These are phyloP conservation scores for Gyromitra esculenta DNA, from an alignment of 2,329 filamentous ascomycete species.

Conservation along the genomic window DNA sequence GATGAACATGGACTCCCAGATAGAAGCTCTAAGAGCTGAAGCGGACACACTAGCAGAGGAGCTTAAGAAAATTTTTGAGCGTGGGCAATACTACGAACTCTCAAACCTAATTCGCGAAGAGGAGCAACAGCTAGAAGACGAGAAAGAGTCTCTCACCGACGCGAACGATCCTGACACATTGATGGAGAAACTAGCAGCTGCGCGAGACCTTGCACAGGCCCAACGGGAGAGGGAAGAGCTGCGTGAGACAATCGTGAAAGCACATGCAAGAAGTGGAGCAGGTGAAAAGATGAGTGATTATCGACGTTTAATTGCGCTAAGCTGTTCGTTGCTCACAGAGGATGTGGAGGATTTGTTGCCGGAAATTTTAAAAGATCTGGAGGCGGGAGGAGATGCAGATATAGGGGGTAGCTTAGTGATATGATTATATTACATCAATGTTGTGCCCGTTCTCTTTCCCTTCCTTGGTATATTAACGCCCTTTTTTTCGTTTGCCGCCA, in stretches of 20 bases:
- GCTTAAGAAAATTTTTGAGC: conserved; percentile 54
- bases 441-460: conserved; percentile 4
- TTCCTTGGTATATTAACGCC: neutral
- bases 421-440: conserved; percentile 27
- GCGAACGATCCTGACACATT: conserved; percentile 52
- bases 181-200: conserved; percentile 55
- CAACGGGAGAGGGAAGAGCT: conserved; percentile 56
- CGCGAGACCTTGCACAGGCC: conserved; percentile 55
- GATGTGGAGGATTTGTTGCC: conserved; percentile 57
- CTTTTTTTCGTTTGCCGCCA: neutral
- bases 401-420: conserved; percentile 50
- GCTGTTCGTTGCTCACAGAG: conserved; percentile 56
- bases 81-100: conserved; percentile 49
- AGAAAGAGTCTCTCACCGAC: conserved; percentile 40
- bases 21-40: conserved; percentile 53
- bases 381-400: conserved; percentile 54
- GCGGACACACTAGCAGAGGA: conserved; percentile 55
- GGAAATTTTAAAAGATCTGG: conserved; percentile 57
- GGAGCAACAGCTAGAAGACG: conserved; percentile 41
- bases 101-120: conserved; percentile 42
- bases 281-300: conserved; percentile 58
- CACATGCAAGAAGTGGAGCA: conserved; percentile 56
- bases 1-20: conserved; percentile 53
- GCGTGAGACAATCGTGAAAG: conserved; percentile 57
- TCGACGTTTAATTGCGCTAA: conserved; percentile 57